Conservation (phyloP, 345 rosid genomes). For the Odontarrhena argentea region DNA sequence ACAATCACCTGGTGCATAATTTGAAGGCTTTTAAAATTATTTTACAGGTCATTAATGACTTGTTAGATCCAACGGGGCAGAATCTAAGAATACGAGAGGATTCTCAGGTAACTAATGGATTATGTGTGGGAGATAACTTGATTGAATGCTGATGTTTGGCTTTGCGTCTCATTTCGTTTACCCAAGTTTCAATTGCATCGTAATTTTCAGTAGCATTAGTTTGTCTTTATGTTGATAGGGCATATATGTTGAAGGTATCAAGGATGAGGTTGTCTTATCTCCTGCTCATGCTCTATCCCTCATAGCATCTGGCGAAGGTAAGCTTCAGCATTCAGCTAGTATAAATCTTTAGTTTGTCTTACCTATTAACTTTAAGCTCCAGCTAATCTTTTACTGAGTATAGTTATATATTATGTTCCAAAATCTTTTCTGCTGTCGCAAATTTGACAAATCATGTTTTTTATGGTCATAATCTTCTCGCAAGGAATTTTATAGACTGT, state of each 20-base stretch:
- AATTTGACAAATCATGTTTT: background rate
- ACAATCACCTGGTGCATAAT: constrained; percentile 16
- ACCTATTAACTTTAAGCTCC: constrained; percentile 9
- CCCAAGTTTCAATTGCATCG: constrained; percentile 24
- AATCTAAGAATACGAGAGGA: constrained; percentile 93
- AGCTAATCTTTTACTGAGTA: constrained; percentile 4
- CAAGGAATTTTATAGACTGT: constrained; percentile 14
- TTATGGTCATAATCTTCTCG: constrained; percentile 12
- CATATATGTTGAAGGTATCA: constrained; percentile 86
- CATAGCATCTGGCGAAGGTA: constrained; percentile 99
- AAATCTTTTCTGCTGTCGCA: background rate
- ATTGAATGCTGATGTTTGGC: constrained; percentile 12
- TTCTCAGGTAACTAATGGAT: constrained; percentile 59
- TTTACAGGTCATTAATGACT: constrained; percentile 86
- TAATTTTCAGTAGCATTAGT: constrained; percentile 28
- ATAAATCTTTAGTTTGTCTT: too few relatives aligned
- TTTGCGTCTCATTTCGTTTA: constrained; percentile 21
- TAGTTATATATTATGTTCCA: constrained; percentile 7
- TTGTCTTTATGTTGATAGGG: constrained; percentile 57
- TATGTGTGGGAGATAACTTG: constrained; percentile 4
- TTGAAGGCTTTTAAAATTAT: constrained; percentile 8
- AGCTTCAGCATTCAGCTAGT: too few relatives aligned
- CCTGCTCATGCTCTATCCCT: constrained; percentile 97
- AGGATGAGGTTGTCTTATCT: constrained; percentile 95
- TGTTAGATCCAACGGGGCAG: constrained; percentile 85